These are phyloP conservation scores for Actinomortierella wolfii DNA, from an alignment of 371 early-diverging fungal species.

Conservation along the genomic window DNA sequence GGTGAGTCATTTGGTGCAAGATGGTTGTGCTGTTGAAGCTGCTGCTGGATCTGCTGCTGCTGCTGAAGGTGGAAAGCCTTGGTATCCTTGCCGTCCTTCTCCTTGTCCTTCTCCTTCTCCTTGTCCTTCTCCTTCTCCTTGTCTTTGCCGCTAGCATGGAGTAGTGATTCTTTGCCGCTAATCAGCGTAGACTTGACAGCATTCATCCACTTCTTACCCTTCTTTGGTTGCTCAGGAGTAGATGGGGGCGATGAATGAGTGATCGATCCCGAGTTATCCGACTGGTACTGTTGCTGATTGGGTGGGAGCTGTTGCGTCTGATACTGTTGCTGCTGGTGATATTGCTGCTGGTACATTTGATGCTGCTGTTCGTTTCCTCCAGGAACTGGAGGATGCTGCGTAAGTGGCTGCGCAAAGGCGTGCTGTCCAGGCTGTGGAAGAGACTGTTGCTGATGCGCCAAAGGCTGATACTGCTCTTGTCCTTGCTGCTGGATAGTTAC, in stretches of 20 bases:
- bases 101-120: background rate
- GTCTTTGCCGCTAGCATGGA: no score
- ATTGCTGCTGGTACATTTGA: slow-evolving; percentile 11
- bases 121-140: no score
- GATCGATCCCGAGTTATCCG: slow-evolving; percentile 1
- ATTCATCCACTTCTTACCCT: slow-evolving; percentile 24
- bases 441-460: slow-evolving; percentile 10
- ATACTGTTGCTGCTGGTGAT: slow-evolving; percentile 18
- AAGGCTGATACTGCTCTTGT: slow-evolving; percentile 6
- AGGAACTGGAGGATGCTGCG: no score
- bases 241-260: slow-evolving; percentile 17
- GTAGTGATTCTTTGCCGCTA: no score
- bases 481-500: no score
- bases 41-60: background rate
- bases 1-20: background rate
- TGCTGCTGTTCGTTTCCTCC: slow-evolving; percentile 13
- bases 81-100: background rate
- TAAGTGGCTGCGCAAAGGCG: slow-evolving; percentile 10
- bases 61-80: background rate
- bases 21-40: background rate
- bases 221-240: slow-evolving; percentile 19
- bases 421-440: slow-evolving; percentile 18
- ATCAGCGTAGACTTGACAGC: background rate
- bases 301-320: slow-evolving; percentile 14
- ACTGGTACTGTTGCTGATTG: slow-evolving; percentile 9